phyloP scores from a whole-genome alignment of 768 basidiomycete genomes.

The Mycena metata region DNA sequence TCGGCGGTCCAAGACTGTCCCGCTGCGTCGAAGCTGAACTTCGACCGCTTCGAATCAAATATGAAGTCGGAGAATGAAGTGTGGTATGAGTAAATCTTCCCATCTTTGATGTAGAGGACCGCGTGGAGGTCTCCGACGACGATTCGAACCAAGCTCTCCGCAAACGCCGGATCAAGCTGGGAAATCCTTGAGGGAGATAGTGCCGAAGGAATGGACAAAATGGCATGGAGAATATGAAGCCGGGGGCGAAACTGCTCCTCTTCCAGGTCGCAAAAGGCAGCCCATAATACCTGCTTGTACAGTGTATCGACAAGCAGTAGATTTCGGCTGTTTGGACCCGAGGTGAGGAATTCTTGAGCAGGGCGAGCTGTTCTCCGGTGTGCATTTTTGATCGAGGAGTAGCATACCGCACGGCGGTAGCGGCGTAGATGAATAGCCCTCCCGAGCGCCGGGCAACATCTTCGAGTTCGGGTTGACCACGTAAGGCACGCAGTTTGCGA shows the following conservation, averaged over 20 bases:
- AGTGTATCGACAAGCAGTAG: neutral
- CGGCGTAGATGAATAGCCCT: constrained; percentile 48
- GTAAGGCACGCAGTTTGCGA: neutral
- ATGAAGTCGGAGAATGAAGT: constrained; percentile 43
- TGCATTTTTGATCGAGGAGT: neutral
- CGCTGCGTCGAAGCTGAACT: too few species aligned
- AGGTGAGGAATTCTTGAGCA: neutral
- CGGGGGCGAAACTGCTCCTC: neutral
- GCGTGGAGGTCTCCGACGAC: constrained; percentile 35
- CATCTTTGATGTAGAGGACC: constrained; percentile 39
- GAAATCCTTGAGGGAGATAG: too few species aligned
- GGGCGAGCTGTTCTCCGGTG: neutral
- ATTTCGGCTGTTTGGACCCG: neutral
- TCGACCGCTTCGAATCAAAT: constrained; percentile 30
- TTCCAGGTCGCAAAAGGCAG: neutral
- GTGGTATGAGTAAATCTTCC: constrained; percentile 39
- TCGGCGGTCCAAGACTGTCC: too few species aligned
- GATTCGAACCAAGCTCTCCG: too few species aligned
- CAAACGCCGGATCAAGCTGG: too few species aligned
- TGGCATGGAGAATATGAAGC: neutral
- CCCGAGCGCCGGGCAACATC: constrained; percentile 31
- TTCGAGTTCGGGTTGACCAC: constrained; percentile 1
- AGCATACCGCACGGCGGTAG: constrained; percentile 42
- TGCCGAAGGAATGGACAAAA: too few species aligned
- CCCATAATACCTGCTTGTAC: neutral